Conservation (phyloP, 2,329 filamentous ascomycete genomes). For the Epicoccum sorghinum region DNA sequence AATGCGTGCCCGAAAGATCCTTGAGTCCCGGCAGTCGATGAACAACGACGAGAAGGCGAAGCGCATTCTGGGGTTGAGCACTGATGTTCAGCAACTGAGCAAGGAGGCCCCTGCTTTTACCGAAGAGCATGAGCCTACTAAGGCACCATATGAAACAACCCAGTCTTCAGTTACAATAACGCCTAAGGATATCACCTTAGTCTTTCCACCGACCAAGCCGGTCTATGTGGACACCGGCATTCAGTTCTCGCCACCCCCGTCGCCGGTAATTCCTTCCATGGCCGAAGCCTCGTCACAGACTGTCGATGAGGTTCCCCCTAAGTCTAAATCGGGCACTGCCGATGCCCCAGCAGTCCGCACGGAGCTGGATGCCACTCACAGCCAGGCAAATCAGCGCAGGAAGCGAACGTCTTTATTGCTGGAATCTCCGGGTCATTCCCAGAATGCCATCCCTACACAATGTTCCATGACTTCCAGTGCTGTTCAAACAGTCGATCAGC, state of each 20-base stretch:
- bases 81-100: constrained; percentile 30
- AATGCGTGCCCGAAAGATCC: constrained; percentile 45
- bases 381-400: constrained; percentile 72
- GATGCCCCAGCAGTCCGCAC: constrained; percentile 24
- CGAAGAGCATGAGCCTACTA: constrained; percentile 35
- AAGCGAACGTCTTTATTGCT: constrained; percentile 64
- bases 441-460: constrained; percentile 22
- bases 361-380: constrained; percentile 74
- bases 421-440: constrained; percentile 18
- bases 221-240: constrained; percentile 76
- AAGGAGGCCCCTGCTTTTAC: constrained; percentile 27
- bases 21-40: constrained; percentile 51
- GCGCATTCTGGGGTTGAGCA: constrained; percentile 51
- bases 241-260: constrained; percentile 83
- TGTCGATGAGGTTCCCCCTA: constrained; percentile 26
- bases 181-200: constrained; percentile 35
- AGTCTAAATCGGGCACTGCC: constrained; percentile 24
- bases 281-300: constrained; percentile 31
- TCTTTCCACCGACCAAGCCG: constrained; percentile 44
- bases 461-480: constrained; percentile 67
- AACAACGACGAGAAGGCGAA: constrained; percentile 54
- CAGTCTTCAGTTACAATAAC: constrained; percentile 32
- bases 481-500: constrained; percentile 65
- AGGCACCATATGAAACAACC: constrained; percentile 27
- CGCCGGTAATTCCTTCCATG: constrained; percentile 59